Percentiles rank a stretch among this genome's conserved stretches.
These are phyloP conservation scores for Plantago lanceolata DNA, from an alignment of 305 asterid genomes.

Conservation along the genomic window DNA sequence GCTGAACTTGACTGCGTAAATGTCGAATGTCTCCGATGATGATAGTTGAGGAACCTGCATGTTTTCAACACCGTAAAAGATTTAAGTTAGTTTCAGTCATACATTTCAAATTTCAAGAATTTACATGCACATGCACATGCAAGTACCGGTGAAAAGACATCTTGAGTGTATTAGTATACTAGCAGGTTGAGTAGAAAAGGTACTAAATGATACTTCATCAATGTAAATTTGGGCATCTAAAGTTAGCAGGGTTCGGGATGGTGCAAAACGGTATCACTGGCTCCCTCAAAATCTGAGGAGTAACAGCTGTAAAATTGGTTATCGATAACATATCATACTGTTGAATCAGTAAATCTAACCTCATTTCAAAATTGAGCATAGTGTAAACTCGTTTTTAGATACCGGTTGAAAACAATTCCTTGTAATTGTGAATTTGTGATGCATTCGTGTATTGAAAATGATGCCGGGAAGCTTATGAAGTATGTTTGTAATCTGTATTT, in stretches of 20 bases:
- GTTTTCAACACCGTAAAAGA: conserved; percentile 17
- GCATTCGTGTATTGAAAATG: conserved; percentile 15
- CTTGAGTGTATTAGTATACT: no score
- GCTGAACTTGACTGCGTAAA: conserved; percentile 29
- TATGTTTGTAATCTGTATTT: conserved; percentile 8
- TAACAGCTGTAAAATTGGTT: background rate
- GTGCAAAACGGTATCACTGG: background rate
- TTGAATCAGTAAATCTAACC: no score
- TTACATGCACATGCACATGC: background rate
- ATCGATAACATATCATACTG: no score
- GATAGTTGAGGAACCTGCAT: conserved; percentile 53
- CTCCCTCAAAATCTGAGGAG: background rate
- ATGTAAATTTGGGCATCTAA: background rate
- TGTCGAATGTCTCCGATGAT: conserved; percentile 39
- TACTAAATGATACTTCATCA: no score
- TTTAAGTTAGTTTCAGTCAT: conserved; percentile 13
- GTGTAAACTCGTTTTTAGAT: background rate
- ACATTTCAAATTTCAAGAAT: background rate
- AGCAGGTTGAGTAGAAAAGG: no score
- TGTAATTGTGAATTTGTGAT: background rate
- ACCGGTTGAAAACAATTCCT: background rate
- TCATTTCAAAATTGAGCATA: no score
- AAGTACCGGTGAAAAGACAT: no score
- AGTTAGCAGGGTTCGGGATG: background rate
- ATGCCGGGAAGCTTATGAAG: background rate